Evolutionary conservation across 495 filamentous ascomycete species (phyloP), one percentile per base, ranked within the genome.

Genomic region (Chaetomium tenue): DNA sequence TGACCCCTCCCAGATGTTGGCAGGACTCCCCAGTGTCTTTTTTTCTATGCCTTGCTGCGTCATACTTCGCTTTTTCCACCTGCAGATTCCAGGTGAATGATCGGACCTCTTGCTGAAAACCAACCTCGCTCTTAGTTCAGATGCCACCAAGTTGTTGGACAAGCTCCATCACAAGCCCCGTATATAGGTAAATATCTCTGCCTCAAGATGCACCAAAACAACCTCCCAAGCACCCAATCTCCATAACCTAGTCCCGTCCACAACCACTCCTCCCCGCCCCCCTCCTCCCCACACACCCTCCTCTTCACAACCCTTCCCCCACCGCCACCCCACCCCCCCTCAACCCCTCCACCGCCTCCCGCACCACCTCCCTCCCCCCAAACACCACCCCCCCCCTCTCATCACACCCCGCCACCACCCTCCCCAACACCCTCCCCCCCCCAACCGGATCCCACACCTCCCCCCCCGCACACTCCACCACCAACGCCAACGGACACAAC

Each of bases 381-480:
- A 81, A 84, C 0, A 84, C 66, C 55, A 84, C 48, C 0, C 80
- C 82, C 2, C 73, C 82, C 42, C 69, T 75, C 68, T 85, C 81
- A 65, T 80, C 77, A 30, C 75, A 73, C 44, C 76, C 65, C 46
- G 39, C 63, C 46, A 84, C 61, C 22, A 61, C 61, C 47, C 28
- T 73, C 13, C 68, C 74, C 55, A 85, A 58, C 18, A 83, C 74
- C 46, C 71, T 60, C 22, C 58, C 67, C 16, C 81, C 82, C 37
- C 68, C 68, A 12, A 40, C 62, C 0, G 79, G 74, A 71, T 82
- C 78, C 8, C 82, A 66, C 23, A 82, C 82, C 56, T 55, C 64
- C 0, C 82, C 82, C 5, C 81, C 80, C 2, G 82, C 81, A 61
- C 82, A 84, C 69, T 84, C 82, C 13, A 85, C 66, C 12, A 85